Conservation (phyloP, 805 yeast species). For the Ogataea polymorpha region DNA sequence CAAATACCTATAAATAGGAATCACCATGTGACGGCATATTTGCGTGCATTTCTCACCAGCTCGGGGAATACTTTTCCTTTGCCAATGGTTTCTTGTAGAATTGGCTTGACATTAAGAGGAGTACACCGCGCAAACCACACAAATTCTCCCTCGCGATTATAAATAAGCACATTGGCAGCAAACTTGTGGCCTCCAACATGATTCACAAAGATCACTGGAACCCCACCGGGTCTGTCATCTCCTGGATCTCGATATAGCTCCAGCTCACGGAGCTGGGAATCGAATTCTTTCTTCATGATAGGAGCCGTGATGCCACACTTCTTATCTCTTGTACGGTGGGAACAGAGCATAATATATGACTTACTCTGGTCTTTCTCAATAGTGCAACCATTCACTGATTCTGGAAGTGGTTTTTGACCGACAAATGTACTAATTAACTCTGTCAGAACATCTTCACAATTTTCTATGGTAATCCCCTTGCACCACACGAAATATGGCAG, state of each 20-base stretch:
- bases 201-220: conserved; percentile 63
- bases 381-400: conserved; percentile 18
- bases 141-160: conserved; percentile 67
- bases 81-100: conserved; percentile 72
- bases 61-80: conserved; percentile 70
- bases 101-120: conserved; percentile 71
- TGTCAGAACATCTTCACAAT: conserved; percentile 44
- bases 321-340: conserved; percentile 88
- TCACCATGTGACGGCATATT: conserved; percentile 47
- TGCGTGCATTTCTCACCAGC: conserved; percentile 57
- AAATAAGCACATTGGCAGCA: conserved; percentile 84
- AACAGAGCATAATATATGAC: conserved; percentile 71
- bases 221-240: conserved; percentile 75
- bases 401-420: conserved; percentile 21
- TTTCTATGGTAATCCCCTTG: conserved; percentile 41
- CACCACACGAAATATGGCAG: conserved; percentile 77
- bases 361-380: conserved; percentile 39
- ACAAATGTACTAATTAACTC: conserved; percentile 41
- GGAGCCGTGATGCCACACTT: conserved; percentile 95
- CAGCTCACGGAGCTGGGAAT: conserved; percentile 62
- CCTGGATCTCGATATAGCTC: conserved; percentile 74
- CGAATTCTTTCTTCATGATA: conserved; percentile 76
- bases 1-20: conserved; percentile 7
- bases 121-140: conserved; percentile 86
- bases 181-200: conserved; percentile 97